Evolutionary conservation across 306 rosid species (phyloP), one percentile per base, ranked within the genome.

Genomic region (Morella rubra): DNA sequence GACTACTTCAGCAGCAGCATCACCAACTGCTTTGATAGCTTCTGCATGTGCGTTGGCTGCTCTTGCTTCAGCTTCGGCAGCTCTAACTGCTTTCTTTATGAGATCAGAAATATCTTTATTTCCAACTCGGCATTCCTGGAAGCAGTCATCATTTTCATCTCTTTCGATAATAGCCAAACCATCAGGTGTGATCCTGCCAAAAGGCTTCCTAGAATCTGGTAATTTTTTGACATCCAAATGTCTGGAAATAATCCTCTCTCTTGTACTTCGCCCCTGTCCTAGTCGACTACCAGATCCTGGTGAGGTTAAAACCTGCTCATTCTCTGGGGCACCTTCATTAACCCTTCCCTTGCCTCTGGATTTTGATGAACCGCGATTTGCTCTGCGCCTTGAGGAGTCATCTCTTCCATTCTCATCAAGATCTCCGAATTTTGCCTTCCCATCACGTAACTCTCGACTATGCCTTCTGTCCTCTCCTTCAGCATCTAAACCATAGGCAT

Each of bases 1-100:
- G 80, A 96, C 99, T 72, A 87, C 90, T 82, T 96, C 99, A 5
- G 94, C 99, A 75, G 98, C 99, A 78, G 96, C 93, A 86, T 91
- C 99, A 66, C 97, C 98, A 50, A 97, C 99, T 69, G 96, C 97
- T 82, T 87, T 92, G 32, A 93, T 85, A 54, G 99, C 99, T 80
- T 96, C 99, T 71, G 72, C 96, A 78, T 98, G 97, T 61, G 99
- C 98, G 89, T 84, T 81, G 71, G 92, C 99, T 76, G 98, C 86
- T 72, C 96, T 86, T 7, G 99, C 99, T 86, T 92, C 98, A 73
- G 91, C 96, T 86, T 96, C 96, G 1, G 99, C 98, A 44, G 98
- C 89, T 81, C 73, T 84, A 70, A 96, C 96, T 44, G 98, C 99
- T 83, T 87, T 93, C 82, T 81, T 93, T 15, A 93, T 98, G 46